Conservation (phyloP, 495 filamentous ascomycete species). For the Aspergillus bertholletiae region DNA sequence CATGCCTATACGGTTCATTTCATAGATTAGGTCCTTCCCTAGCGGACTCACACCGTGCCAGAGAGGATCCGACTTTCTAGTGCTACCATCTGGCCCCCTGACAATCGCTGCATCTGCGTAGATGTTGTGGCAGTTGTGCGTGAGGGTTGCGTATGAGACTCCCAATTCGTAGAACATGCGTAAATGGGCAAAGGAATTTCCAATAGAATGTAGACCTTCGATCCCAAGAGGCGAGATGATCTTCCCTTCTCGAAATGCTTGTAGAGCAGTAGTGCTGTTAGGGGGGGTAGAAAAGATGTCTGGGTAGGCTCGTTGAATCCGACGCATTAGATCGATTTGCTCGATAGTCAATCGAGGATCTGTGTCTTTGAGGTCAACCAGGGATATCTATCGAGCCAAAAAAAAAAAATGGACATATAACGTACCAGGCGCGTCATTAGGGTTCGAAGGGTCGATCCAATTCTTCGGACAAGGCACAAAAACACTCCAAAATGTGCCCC, state of each 20-base stretch:
- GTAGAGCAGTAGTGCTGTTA: slow-evolving; percentile 54
- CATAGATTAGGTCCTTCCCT: slow-evolving; percentile 58
- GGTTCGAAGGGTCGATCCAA: slow-evolving; percentile 65
- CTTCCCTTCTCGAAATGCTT: slow-evolving; percentile 55
- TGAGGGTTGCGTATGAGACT: slow-evolving; percentile 85
- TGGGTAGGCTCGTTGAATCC: slow-evolving; percentile 66
- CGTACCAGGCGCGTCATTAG: slow-evolving; percentile 59
- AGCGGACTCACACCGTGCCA: slow-evolving; percentile 63
- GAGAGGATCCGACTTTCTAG: slow-evolving; percentile 43
- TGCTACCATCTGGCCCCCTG: slow-evolving; percentile 37
- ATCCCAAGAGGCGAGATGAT: slow-evolving; percentile 74
- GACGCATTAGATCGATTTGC: slow-evolving; percentile 77
- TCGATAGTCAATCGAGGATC: slow-evolving; percentile 70
- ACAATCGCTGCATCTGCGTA: slow-evolving; percentile 82
- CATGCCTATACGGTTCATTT: slow-evolving; percentile 56
- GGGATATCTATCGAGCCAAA: no score
- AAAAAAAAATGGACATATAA: no score
- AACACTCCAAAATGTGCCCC: slow-evolving; percentile 88
- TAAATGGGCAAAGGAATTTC: slow-evolving; percentile 75
- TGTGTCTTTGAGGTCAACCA: no score
- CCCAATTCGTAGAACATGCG: slow-evolving; percentile 72
- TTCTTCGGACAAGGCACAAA: slow-evolving; percentile 73
- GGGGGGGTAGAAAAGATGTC: slow-evolving; percentile 58
- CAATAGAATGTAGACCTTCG: slow-evolving; percentile 94
- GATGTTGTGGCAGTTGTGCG: slow-evolving; percentile 89